A percentile compares a stretch with the other conserved stretches of the same genome.
phyloP scores from a whole-genome alignment of 202 grass and related monocot genomes.

The Bolboschoenoplectus hybrid region DNA sequence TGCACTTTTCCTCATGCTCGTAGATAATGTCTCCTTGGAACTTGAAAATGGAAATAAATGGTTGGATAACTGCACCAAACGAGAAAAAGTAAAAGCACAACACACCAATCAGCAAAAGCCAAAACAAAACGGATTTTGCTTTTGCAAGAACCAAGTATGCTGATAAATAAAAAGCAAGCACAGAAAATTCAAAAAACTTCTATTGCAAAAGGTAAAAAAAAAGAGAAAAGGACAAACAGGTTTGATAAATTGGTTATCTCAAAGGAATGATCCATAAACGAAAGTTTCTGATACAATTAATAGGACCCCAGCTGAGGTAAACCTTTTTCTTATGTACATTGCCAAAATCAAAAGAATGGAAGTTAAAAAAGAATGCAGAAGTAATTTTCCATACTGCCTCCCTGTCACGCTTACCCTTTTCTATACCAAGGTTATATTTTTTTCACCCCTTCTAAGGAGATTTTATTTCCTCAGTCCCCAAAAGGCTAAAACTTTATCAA shows the following conservation, averaged over 20 bases:
- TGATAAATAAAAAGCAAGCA: background rate
- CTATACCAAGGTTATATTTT: constrained; percentile 10
- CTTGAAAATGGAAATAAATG: no score
- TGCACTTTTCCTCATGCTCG: no score
- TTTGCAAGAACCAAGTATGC: background rate
- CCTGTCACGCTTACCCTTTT: background rate
- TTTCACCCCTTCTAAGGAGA: background rate
- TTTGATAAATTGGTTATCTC: background rate
- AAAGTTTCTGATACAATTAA: constrained; percentile 14
- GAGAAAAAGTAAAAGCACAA: no score
- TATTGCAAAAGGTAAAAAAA: background rate
- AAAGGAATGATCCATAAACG: constrained; percentile 17
- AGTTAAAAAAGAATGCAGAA: constrained; percentile 10
- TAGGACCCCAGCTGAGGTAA: constrained; percentile 2
- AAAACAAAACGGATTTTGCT: background rate
- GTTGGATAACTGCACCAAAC: no score
- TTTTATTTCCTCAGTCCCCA: constrained; percentile 28
- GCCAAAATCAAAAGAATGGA: constrained; percentile 25
- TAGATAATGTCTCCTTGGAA: no score
- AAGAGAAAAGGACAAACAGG: background rate
- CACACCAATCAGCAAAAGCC: no score
- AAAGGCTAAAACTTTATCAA: constrained; percentile 24
- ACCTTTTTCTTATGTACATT: constrained; percentile 19
- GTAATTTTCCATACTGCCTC: constrained; percentile 9
- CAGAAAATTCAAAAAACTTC: background rate